These are phyloP conservation scores for Sorghum bicolor DNA, from an alignment of 176 grass and related monocot species.

Conservation along the genomic window DNA sequence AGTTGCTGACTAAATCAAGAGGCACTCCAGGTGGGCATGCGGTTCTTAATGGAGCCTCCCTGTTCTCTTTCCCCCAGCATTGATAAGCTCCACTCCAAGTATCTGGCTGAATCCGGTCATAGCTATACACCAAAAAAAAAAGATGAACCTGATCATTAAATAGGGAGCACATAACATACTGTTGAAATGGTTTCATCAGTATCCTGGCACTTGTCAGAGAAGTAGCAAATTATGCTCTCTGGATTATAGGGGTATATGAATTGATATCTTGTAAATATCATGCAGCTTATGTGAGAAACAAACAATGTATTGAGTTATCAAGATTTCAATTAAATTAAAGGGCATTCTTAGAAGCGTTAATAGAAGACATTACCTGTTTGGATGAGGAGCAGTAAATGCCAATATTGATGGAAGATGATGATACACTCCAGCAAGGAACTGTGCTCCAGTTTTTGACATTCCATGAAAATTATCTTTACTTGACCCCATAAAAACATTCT, in stretches of 20 bases:
- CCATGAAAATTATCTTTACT: slow-evolving; percentile 55
- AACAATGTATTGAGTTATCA: neutral
- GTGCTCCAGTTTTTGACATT: slow-evolving; percentile 80
- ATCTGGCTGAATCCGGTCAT: slow-evolving; percentile 86
- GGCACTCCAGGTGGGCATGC: slow-evolving; percentile 89
- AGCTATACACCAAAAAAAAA: slow-evolving; percentile 44
- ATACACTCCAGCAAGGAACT: slow-evolving; percentile 89
- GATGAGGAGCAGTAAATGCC: slow-evolving; percentile 84
- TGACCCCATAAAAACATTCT: slow-evolving; percentile 92
- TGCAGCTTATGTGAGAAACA: slow-evolving; percentile 3
- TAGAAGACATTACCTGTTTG: slow-evolving; percentile 68
- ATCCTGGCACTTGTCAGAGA: neutral
- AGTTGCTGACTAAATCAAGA: slow-evolving; percentile 85
- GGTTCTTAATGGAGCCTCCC: slow-evolving; percentile 92
- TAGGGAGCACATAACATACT: neutral
- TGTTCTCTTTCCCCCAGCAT: slow-evolving; percentile 98
- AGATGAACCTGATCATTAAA: neutral
- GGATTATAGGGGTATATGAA: neutral
- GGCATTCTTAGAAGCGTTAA: neutral
- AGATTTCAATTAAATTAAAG: neutral
- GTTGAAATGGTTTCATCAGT: neutral
- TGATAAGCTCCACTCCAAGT: slow-evolving; percentile 95
- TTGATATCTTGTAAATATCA: neutral
- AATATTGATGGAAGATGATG: slow-evolving; percentile 87
- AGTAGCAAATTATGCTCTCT: neutral